Percentiles rank a stretch among this genome's conserved stretches.
phyloP scores from a whole-genome alignment of 768 basidiomycete species.

The Panus rudis region DNA sequence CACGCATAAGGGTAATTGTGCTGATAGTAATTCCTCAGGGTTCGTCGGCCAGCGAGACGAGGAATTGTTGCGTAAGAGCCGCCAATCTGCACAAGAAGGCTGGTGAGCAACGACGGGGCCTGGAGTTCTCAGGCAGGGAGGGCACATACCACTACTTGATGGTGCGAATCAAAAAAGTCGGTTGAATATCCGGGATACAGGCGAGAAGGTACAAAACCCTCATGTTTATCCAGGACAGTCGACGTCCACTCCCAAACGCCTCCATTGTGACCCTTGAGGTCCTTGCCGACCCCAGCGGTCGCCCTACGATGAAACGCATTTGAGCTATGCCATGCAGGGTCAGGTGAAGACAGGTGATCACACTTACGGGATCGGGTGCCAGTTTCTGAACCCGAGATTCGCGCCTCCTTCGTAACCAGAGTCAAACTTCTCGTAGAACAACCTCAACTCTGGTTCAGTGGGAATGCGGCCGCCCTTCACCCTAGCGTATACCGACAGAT shows the following conservation, averaged over 20 bases:
- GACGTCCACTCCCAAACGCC: conserved; percentile 99
- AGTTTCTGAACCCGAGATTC: conserved; percentile 85
- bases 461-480: conserved; percentile 92
- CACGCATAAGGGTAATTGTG: conserved; percentile 87
- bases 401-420: conserved; percentile 69
- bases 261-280: conserved; percentile 74
- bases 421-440: conserved; percentile 72
- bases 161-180: conserved; percentile 88
- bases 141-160: conserved; percentile 77
- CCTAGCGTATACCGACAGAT: conserved; percentile 71
- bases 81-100: conserved; percentile 52
- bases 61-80: conserved; percentile 87
- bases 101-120: neutral
- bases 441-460: conserved; percentile 78
- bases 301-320: conserved; percentile 36
- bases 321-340: neutral
- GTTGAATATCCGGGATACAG: conserved; percentile 89
- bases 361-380: conserved; percentile 88
- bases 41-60: conserved; percentile 65
- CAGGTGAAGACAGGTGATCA: neutral
- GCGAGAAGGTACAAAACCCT: conserved; percentile 68
- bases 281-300: conserved; percentile 51
- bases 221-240: conserved; percentile 60
- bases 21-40: conserved; percentile 89
- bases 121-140: neutral